Conservation (phyloP, 345 rosid genomes). For the Eucalyptus marginata region DNA sequence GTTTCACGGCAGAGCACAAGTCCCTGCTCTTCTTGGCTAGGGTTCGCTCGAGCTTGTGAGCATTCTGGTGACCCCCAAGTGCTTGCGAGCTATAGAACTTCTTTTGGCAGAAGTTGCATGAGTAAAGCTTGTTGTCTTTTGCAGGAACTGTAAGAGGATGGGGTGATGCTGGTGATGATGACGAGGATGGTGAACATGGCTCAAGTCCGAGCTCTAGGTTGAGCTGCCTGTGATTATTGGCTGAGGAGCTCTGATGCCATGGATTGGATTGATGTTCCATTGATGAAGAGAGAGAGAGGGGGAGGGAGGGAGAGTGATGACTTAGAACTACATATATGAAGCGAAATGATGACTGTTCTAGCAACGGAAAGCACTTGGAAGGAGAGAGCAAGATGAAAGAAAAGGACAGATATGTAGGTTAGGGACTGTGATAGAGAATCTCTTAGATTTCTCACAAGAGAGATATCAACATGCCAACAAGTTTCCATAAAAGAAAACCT, state of each 20-base stretch:
- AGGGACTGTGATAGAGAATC: neutral
- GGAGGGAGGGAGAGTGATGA: neutral
- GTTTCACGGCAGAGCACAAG: slow-evolving; percentile 4
- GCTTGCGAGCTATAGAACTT: slow-evolving; percentile 93
- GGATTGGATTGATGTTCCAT: neutral
- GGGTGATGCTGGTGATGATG: slow-evolving; percentile 6
- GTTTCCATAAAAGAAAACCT: neutral
- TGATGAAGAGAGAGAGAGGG: neutral
- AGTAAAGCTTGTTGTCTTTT: slow-evolving; percentile 17
- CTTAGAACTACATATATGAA: neutral
- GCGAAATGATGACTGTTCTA: neutral
- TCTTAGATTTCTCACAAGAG: neutral
- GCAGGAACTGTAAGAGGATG: neutral
- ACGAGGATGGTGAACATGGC: neutral
- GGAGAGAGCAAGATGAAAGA: neutral
- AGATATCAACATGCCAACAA: neutral
- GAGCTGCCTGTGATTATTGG: neutral
- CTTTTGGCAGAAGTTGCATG: slow-evolving; percentile 80
- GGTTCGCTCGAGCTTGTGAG: slow-evolving; percentile 84
- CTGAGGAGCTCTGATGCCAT: neutral
- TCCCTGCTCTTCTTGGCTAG: slow-evolving; percentile 80
- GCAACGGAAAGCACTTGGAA: neutral
- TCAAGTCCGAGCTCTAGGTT: neutral
- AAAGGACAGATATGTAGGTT: neutral
- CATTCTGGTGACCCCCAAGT: slow-evolving; percentile 93